Evolutionary conservation across 1,284 basidiomycete species (phyloP).

Genomic region (Trichosporon asahii): DNA sequence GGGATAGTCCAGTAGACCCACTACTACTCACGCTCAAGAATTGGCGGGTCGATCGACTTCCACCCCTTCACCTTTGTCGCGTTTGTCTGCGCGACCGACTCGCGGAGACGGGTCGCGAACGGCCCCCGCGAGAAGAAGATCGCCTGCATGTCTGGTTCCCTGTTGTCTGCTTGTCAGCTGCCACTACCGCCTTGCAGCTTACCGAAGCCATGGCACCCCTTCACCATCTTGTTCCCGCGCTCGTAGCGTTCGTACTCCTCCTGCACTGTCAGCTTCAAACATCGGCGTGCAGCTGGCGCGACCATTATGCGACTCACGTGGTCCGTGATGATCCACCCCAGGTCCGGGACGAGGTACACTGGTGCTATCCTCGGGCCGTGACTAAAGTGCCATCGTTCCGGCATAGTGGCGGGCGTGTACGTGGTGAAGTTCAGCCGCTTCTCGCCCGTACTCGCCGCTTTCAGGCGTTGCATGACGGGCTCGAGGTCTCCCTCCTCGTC

Average conservation of each 20-base stretch:
- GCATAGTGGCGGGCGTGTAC: conserved; percentile 77
- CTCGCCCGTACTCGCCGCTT: conserved; percentile 44
- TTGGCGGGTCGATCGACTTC: conserved; percentile 59
- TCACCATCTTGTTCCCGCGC: conserved; percentile 6
- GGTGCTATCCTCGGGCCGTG: conserved; percentile 73
- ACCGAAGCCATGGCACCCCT: conserved; percentile 22
- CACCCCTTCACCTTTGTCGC: conserved; percentile 9
- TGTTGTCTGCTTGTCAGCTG: conserved; percentile 58
- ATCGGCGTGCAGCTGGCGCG: neutral
- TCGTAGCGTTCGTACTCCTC: conserved; percentile 14
- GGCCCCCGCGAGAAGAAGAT: conserved; percentile 67
- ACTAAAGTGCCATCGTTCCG: conserved; percentile 70
- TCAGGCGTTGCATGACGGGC: neutral
- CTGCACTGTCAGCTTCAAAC: conserved; percentile 50
- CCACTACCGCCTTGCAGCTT: neutral
- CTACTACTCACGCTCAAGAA: conserved; percentile 61
- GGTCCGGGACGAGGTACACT: conserved; percentile 74
- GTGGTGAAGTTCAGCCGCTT: conserved; percentile 62
- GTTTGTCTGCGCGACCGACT: conserved; percentile 49
- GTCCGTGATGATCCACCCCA: conserved; percentile 69
- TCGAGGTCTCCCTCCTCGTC: conserved; percentile 1
- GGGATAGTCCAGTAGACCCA: too few relatives aligned
- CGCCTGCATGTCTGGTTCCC: conserved; percentile 72
- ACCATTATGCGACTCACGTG: conserved; percentile 38
- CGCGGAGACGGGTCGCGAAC: conserved; percentile 9